Conservation (phyloP, 2,329 filamentous ascomycete species). For the Aaosphaeria pasadenensis region DNA sequence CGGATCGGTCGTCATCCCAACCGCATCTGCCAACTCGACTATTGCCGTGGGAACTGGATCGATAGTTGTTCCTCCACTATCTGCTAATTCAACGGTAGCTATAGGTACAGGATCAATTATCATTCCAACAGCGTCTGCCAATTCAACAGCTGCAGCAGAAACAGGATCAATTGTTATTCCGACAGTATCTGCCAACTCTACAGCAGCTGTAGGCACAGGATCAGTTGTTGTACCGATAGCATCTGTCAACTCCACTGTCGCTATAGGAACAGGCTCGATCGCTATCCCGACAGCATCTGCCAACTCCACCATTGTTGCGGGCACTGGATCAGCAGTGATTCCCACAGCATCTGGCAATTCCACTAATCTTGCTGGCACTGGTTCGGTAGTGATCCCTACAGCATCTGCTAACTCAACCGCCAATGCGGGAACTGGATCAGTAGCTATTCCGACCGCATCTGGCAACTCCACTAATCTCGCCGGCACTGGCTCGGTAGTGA, state of each 20-base stretch:
- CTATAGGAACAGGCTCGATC: background rate
- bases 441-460: constrained; percentile 1
- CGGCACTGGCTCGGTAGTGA: background rate
- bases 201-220: background rate
- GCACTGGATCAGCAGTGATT: background rate
- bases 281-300: background rate
- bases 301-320: background rate
- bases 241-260: background rate
- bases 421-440: background rate
- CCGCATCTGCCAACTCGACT: constrained; percentile 5
- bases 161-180: background rate
- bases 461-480: constrained; percentile 2
- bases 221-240: background rate
- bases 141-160: background rate
- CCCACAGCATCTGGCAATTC: background rate
- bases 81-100: constrained; percentile 3
- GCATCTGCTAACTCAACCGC: constrained; percentile 4
- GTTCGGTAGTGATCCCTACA: background rate
- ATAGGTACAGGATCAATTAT: background rate
- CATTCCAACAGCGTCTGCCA: background rate
- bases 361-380: background rate
- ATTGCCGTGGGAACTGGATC: background rate
- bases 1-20: background rate
- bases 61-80: background rate
- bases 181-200: background rate